phyloP scores from a whole-genome alignment of 106 monocot species.

The Dioscorea zingiberensis region DNA sequence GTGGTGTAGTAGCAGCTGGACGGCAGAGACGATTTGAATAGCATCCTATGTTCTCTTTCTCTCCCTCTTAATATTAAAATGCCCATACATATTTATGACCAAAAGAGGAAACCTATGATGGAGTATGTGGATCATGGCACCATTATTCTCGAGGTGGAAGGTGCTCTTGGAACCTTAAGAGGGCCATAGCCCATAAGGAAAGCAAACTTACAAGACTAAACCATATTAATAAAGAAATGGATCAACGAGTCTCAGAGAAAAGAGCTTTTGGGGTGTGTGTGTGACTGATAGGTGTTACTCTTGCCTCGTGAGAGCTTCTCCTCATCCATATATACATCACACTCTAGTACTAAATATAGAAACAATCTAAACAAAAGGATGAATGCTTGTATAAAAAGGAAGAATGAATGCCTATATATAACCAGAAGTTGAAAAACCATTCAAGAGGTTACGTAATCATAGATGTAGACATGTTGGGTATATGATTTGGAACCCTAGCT shows the following conservation, averaged over 20 bases:
- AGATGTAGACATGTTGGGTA: no score
- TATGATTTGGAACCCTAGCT: no score
- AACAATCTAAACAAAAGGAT: no score
- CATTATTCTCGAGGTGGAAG: no score
- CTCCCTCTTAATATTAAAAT: background rate
- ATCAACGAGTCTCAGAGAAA: background rate
- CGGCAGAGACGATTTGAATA: background rate
- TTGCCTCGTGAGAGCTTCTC: background rate
- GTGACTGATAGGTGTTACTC: background rate
- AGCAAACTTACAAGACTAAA: background rate
- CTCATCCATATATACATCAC: no score
- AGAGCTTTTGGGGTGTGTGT: background rate
- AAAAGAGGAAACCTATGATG: background rate
- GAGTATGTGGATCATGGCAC: background rate
- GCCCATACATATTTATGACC: background rate
- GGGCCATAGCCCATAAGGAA: background rate
- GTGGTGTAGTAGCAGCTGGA: background rate
- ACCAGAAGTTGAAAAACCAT: no score
- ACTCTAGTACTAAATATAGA: no score
- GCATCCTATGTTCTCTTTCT: background rate
- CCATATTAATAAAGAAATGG: background rate
- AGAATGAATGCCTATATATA: no score
- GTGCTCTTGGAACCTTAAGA: background rate
- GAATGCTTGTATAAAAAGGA: no score
- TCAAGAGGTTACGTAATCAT: no score